phyloP scores from a whole-genome alignment of 2,329 filamentous ascomycete species.

The Acrodontium crateriforme region DNA sequence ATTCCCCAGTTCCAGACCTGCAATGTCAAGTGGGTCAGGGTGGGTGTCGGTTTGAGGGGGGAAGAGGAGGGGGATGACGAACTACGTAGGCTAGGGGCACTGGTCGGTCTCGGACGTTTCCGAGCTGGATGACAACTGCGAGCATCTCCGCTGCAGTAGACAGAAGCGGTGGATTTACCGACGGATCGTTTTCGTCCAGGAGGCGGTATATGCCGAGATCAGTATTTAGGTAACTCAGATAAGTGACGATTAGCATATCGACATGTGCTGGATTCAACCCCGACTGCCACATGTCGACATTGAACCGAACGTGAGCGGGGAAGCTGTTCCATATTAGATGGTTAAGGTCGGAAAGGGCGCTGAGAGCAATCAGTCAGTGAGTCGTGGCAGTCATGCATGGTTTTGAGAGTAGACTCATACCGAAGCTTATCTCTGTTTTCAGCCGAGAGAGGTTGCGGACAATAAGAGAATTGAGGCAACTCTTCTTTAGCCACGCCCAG shows the following conservation, averaged over 20 bases:
- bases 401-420: no score
- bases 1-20: no score
- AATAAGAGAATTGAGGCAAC: neutral
- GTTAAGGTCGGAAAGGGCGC: neutral
- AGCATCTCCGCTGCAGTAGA: slow-evolving; percentile 6
- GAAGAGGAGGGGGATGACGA: no score
- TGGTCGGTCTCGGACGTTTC: slow-evolving; percentile 6
- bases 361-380: no score
- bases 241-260: slow-evolving; percentile 7
- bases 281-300: no score
- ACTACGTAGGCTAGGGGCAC: slow-evolving; percentile 5
- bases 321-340: slow-evolving; percentile 1
- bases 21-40: no score
- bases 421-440: neutral
- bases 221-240: slow-evolving; percentile 10
- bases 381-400: no score
- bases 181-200: slow-evolving; percentile 4
- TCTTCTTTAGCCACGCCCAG: slow-evolving; percentile 2
- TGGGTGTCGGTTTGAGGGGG: no score
- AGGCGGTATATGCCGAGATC: slow-evolving; percentile 9
- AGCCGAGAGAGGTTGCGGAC: neutral
- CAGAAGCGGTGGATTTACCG: slow-evolving; percentile 2
- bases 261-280: slow-evolving; percentile 2
- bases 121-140: slow-evolving; percentile 7
- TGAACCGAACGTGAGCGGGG: slow-evolving; percentile 8